These are phyloP conservation scores for Pythium rishiriense DNA, from an alignment of 352 stramenopile genomes.

Conservation along the genomic window DNA sequence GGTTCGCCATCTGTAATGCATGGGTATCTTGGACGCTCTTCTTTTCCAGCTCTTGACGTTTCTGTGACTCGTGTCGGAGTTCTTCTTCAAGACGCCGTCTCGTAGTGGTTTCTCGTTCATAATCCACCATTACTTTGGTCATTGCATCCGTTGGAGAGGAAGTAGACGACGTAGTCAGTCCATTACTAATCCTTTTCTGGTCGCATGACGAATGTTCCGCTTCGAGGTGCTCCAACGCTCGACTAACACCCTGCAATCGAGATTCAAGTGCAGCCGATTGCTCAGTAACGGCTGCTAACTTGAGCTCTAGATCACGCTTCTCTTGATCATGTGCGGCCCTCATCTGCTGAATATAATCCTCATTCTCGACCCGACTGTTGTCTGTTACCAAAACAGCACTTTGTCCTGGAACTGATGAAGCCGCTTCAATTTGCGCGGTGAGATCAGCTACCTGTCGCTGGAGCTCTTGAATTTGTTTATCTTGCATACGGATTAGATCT, in stretches of 20 bases:
- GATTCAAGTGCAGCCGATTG: conserved; percentile 39
- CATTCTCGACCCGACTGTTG: background rate
- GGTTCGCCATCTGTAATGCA: conserved; percentile 35
- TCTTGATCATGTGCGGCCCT: conserved; percentile 24
- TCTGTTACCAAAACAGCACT: background rate
- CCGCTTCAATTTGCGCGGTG: background rate
- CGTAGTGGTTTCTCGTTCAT: conserved; percentile 35
- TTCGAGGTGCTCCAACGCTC: conserved; percentile 58
- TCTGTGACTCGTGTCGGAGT: conserved; percentile 23
- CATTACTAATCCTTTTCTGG: background rate
- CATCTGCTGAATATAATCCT: conserved; percentile 9
- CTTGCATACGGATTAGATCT: conserved; percentile 81
- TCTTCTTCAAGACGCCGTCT: conserved; percentile 26
- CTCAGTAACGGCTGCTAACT: conserved; percentile 31
- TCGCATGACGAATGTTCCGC: conserved; percentile 36
- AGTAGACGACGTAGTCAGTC: background rate
- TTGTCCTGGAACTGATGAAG: background rate
- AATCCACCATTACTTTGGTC: conserved; percentile 34
- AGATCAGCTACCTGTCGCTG: conserved; percentile 37
- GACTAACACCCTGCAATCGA: conserved; percentile 44
- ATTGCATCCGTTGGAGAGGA: conserved; percentile 16
- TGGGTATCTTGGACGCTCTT: conserved; percentile 27
- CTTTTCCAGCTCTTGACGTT: conserved; percentile 29
- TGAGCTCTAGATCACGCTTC: conserved; percentile 36
- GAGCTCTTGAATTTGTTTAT: conserved; percentile 67